Evolutionary conservation across 192 early-diverging fungal genomes (phyloP), one percentile per base, ranked within the genome.

Genomic region (Dissophora globulifera): DNA sequence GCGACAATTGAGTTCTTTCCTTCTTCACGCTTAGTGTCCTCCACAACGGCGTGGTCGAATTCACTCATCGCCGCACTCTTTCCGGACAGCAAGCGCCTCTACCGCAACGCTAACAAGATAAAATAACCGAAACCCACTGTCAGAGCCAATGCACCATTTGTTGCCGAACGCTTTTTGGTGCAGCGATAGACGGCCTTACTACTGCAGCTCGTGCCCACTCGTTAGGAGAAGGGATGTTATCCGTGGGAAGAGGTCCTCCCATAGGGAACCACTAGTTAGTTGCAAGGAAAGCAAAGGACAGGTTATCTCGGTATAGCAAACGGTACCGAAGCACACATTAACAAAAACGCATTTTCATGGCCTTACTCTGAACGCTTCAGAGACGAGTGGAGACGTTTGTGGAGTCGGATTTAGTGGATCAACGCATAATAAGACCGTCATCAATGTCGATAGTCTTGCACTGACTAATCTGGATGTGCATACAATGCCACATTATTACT

Each of bases 1-100:
- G 62, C 62, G 15, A 74, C 49, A 25, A 74, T 74, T 3, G 70
- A 62, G 56, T 64, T 64, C 49, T 74, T n/a, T 25, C 56, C 70
- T 1, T 57, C 55, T 17, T 57, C 52, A 12, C 61, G 61, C 7
- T 47, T 19, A 0, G 70, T 74, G 41, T 74, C 65, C 26, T 74
- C 70, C 27, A 74, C 70, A 0, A 74, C 17, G 9, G 70, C 70
- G 48, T 52, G 65, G 47, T 74, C 70, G 25, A 25, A 58, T 12
- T 45, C 61, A 20, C 38, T 59, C 61, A 63, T 74, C 8, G 65
- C 61, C 0, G 17, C 25, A 23, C 26, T 16, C 45, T 74, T 58
- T 19, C 61, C 61, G 12, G 55, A 26, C 10, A 74, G 40, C 7
- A 64, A 47, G 22, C 70, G 70, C 23, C 25, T 25, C 69, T 71